Conservation (phyloP, 257 asterid species). For the Forsythia viridissima region DNA sequence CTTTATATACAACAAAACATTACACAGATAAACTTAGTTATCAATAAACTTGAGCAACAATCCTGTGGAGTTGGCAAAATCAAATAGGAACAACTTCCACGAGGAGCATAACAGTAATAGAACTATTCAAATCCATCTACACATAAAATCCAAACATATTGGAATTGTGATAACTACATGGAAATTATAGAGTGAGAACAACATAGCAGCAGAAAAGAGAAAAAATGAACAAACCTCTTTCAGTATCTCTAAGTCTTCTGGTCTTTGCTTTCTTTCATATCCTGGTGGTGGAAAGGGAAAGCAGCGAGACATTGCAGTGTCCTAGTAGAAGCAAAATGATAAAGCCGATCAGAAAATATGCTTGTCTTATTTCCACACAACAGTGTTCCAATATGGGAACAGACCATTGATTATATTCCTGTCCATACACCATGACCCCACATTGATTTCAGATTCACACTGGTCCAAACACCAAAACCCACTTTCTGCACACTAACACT, state of each 20-base stretch:
- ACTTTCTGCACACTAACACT: slow-evolving; percentile 14
- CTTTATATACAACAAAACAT: not conserved
- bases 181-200: not conserved
- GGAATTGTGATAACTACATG: not conserved
- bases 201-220: slow-evolving; percentile 9
- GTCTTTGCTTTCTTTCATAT: slow-evolving; percentile 68
- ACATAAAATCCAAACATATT: slow-evolving; percentile 4
- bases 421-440: slow-evolving; percentile 78
- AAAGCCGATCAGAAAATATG: slow-evolving; percentile 30
- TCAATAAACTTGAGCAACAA: slow-evolving; percentile 16
- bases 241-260: slow-evolving; percentile 56
- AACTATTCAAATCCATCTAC: not conserved
- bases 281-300: slow-evolving; percentile 95
- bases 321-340: slow-evolving; percentile 27
- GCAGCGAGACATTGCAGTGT: slow-evolving; percentile 93
- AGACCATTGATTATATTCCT: slow-evolving; percentile 44
- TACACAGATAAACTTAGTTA: not conserved
- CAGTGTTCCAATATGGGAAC: slow-evolving; percentile 52
- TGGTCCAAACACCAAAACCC: slow-evolving; percentile 18
- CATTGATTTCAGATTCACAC: slow-evolving; percentile 53
- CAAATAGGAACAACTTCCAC: slow-evolving; percentile 3
- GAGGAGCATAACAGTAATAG: slow-evolving; percentile 2
- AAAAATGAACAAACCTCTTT: slow-evolving; percentile 63
- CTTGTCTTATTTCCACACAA: slow-evolving; percentile 41
- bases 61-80: slow-evolving; percentile 7